Conservation (phyloP, 305 asterid genomes). For the Fraxinus xanthoxyloides region DNA sequence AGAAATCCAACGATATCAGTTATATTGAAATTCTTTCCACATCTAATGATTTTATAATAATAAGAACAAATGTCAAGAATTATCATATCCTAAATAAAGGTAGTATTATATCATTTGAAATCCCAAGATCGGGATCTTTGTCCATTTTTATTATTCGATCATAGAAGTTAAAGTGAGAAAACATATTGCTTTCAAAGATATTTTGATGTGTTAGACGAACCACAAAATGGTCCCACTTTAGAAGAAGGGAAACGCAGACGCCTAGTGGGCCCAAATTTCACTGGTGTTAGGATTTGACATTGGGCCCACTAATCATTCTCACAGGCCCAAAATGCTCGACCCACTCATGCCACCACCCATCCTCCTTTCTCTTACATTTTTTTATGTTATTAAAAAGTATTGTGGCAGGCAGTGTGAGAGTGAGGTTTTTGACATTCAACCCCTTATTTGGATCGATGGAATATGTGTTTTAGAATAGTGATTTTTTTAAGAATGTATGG, state of each 20-base stretch:
- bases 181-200: neutral
- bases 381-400: neutral
- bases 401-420: neutral
- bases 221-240: slow-evolving; percentile 26
- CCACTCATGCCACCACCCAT: slow-evolving; percentile 39
- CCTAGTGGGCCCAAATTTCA: slow-evolving; percentile 28
- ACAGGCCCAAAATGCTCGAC: slow-evolving; percentile 41
- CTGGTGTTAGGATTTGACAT: slow-evolving; percentile 23
- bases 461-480: too few relatives aligned
- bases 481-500: too few relatives aligned
- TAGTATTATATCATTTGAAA: neutral
- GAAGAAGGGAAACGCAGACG: slow-evolving; percentile 30
- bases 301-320: slow-evolving; percentile 44
- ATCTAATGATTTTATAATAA: neutral
- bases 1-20: neutral
- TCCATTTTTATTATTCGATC: neutral
- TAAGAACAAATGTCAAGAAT: neutral
- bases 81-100: neutral
- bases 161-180: neutral
- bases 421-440: neutral
- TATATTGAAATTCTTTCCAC: neutral
- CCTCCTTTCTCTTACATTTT: slow-evolving; percentile 1
- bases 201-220: neutral
- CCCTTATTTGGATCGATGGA: too few relatives aligned
- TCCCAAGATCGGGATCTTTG: neutral